Evolutionary conservation across 129 eudicot genomes (phyloP).

Genomic region (Calendula officinalis): DNA sequence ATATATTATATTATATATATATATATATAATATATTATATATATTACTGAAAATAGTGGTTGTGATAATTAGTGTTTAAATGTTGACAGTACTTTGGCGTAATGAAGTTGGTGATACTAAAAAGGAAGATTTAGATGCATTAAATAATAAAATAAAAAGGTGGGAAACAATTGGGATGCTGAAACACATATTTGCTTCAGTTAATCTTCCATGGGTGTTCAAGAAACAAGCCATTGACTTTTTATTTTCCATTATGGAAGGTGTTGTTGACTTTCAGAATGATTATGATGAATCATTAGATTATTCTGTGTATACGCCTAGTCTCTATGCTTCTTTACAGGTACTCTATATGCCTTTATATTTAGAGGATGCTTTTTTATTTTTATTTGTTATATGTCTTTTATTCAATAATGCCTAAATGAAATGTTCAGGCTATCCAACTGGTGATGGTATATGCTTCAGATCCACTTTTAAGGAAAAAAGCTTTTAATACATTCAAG

Average conservation of each 20-base stretch:
- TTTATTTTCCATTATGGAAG: conserved; percentile 62
- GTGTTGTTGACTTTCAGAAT: conserved; percentile 23
- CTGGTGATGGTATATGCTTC: conserved; percentile 83
- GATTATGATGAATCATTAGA: conserved; percentile 42
- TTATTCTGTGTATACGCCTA: conserved; percentile 45
- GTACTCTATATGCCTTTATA: conserved; percentile 30
- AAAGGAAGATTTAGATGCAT: conserved; percentile 46
- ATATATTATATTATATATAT: too few species aligned
- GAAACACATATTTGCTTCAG: conserved; percentile 57
- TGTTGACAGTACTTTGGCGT: conserved; percentile 75
- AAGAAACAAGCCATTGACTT: conserved; percentile 60
- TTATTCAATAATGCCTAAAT: neutral
- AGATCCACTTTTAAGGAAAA: conserved; percentile 56
- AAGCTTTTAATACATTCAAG: conserved; percentile 65
- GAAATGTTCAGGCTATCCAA: conserved; percentile 60
- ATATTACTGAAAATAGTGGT: too few species aligned
- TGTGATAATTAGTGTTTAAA: neutral
- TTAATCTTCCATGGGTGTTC: conserved; percentile 60
- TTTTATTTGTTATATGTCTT: neutral
- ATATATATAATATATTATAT: too few species aligned
- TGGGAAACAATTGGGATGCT: conserved; percentile 84
- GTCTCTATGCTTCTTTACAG: conserved; percentile 77
- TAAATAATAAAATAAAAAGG: conserved; percentile 61
- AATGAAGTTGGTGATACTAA: conserved; percentile 51
- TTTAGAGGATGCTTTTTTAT: neutral